Evolutionary conservation across 2,329 filamentous ascomycete genomes (phyloP).

Genomic region (Lasiodiplodia hormozganensis): DNA sequence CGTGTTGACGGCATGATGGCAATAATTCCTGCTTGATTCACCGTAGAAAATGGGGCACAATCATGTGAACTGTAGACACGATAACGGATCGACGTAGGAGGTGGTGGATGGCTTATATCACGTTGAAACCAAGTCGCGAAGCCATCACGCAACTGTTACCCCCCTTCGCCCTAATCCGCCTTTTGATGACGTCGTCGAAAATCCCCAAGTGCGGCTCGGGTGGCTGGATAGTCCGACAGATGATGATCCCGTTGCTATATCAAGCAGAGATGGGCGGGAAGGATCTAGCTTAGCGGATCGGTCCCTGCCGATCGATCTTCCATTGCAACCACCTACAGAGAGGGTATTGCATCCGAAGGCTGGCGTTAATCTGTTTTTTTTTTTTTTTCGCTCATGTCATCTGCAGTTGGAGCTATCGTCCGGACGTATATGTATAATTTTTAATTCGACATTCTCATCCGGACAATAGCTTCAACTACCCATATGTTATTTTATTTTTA

Average conservation of each 20-base stretch:
- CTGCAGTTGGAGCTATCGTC: no score
- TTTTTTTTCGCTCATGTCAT: no score
- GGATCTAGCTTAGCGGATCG: constrained; percentile 2
- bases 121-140: not conserved
- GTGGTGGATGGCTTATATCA: not conserved
- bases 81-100: not conserved
- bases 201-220: not conserved
- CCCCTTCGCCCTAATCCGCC: not conserved
- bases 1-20: not conserved
- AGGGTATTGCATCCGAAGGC: no score
- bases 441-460: no score
- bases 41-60: not conserved
- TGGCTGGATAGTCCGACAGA: not conserved
- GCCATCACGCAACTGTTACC: not conserved
- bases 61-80: not conserved
- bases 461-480: no score
- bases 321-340: not conserved
- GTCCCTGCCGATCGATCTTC: constrained; percentile 18
- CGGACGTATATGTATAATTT: no score
- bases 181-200: not conserved
- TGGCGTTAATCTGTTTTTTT: no score
- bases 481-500: no score
- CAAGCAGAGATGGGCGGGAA: not conserved
- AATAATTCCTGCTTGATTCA: not conserved
- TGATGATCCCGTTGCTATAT: not conserved